A percentile compares a stretch with the other conserved stretches of the same genome.
These are phyloP conservation scores for Colletotrichum lupini DNA, from an alignment of 2,329 filamentous ascomycete genomes.

Conservation along the genomic window DNA sequence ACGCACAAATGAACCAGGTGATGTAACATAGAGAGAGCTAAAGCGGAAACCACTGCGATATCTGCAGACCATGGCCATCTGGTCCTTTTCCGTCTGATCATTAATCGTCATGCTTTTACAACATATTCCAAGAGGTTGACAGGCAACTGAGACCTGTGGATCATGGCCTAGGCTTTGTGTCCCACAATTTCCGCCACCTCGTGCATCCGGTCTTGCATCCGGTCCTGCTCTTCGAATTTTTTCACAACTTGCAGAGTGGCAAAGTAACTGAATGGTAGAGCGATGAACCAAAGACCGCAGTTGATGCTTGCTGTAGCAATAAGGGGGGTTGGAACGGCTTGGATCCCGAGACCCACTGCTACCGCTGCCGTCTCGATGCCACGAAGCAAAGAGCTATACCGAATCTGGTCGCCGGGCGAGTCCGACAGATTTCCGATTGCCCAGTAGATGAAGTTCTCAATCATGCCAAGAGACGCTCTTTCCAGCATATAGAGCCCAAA, in stretches of 20 bases:
- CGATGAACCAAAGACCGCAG: constrained; percentile 51
- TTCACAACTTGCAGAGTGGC: constrained; percentile 53
- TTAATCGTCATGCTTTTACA: neutral
- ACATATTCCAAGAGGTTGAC: neutral
- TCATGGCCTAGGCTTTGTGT: neutral
- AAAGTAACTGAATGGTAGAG: constrained; percentile 55
- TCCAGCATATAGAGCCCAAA: constrained; percentile 56
- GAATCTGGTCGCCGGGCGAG: constrained; percentile 54
- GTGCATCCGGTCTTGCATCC: neutral
- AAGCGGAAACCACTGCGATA: neutral
- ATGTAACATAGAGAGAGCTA: neutral
- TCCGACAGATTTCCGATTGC: constrained; percentile 57
- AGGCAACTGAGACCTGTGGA: neutral
- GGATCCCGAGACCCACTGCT: constrained; percentile 55
- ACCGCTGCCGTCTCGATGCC: constrained; percentile 55
- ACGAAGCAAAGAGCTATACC: constrained; percentile 55
- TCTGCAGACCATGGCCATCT: too few relatives aligned
- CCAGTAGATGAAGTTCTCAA: constrained; percentile 59
- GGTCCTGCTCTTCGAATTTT: constrained; percentile 51
- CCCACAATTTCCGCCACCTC: neutral
- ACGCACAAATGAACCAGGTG: neutral
- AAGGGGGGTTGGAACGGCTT: constrained; percentile 54
- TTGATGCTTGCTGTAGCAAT: constrained; percentile 57
- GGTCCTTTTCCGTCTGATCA: neutral
- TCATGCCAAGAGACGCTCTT: constrained; percentile 50